Evolutionary conservation across 2,329 filamentous ascomycete genomes (phyloP).

Genomic region (Mycogone perniciosa): DNA sequence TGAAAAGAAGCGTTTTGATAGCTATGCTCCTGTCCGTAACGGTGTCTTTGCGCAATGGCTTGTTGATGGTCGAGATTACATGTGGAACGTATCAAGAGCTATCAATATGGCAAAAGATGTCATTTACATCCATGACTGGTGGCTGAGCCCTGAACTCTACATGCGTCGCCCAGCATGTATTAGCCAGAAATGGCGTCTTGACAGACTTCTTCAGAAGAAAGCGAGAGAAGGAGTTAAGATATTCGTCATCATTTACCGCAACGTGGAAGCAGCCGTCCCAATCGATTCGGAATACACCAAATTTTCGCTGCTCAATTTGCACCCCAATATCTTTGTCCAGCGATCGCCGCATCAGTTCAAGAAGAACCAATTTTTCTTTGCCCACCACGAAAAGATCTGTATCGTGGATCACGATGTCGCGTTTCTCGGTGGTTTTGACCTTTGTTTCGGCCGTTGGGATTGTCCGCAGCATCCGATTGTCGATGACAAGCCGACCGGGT

Average conservation of each 20-base stretch:
- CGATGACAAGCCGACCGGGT: constrained; percentile 92
- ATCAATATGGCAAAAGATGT: constrained; percentile 97
- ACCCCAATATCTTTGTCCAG: constrained; percentile 94
- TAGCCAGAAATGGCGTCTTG: constrained; percentile 95
- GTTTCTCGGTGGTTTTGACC: constrained; percentile 90
- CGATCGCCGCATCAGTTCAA: constrained; percentile 95
- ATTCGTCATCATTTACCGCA: constrained; percentile 95
- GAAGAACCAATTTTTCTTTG: constrained; percentile 99
- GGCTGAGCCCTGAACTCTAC: constrained; percentile 93
- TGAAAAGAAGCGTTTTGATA: constrained; percentile 77
- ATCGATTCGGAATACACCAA: constrained; percentile 99
- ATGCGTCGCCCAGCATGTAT: constrained; percentile 89
- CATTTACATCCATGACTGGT: constrained; percentile 99
- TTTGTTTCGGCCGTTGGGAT: constrained; percentile 97
- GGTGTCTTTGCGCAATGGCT: constrained; percentile 93
- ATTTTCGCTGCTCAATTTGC: constrained; percentile 87
- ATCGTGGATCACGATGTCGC: constrained; percentile 94
- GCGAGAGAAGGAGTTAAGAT: constrained; percentile 94
- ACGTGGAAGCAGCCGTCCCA: constrained; percentile 92
- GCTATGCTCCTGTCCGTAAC: constrained; percentile 83
- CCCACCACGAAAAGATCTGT: constrained; percentile 97
- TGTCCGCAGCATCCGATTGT: constrained; percentile 85
- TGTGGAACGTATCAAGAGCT: constrained; percentile 97
- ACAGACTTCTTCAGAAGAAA: constrained; percentile 87
- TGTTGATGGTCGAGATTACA: constrained; percentile 93